Evolutionary conservation across 345 rosid species (phyloP).

Genomic region (Cardamine chenopodiifolia): DNA sequence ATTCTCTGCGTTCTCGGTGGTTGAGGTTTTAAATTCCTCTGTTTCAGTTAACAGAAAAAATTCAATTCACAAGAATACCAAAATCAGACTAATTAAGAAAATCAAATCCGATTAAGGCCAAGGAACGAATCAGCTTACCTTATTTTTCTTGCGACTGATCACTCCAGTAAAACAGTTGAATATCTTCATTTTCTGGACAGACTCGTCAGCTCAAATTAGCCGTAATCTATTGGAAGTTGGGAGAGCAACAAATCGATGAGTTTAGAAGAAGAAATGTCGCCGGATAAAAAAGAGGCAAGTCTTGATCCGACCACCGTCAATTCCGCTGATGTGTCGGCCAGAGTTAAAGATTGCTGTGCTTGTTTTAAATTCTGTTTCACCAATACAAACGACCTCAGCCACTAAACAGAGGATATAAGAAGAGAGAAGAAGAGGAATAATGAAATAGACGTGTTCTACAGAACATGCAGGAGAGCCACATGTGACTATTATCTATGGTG

Average conservation of each 20-base stretch:
- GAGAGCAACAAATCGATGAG: slow-evolving; percentile 45
- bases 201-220: slow-evolving; percentile 46
- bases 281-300: slow-evolving; percentile 45
- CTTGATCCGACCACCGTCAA: slow-evolving; percentile 53
- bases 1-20: slow-evolving; percentile 42
- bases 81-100: not conserved
- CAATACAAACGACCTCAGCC: slow-evolving; percentile 22
- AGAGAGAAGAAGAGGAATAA: not conserved
- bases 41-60: slow-evolving; percentile 19
- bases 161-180: slow-evolving; percentile 51
- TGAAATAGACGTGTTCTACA: slow-evolving; percentile 17
- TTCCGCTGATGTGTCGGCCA: slow-evolving; percentile 63
- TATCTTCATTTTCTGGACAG: slow-evolving; percentile 47
- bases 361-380: slow-evolving; percentile 38
- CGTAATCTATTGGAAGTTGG: slow-evolving; percentile 80
- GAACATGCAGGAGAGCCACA: slow-evolving; percentile 41
- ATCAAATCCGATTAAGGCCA: not conserved
- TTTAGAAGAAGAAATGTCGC: slow-evolving; percentile 34
- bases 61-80: not conserved
- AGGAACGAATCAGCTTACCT: slow-evolving; percentile 42
- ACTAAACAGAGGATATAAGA: slow-evolving; percentile 11
- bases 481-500: slow-evolving; percentile 20
- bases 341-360: slow-evolving; percentile 60
- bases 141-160: slow-evolving; percentile 46
- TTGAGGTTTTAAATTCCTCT: slow-evolving; percentile 45